Percentiles rank a stretch among this genome's conserved stretches.
phyloP scores from a whole-genome alignment of 2,329 filamentous ascomycete genomes.

The Shiraia sp. region DNA sequence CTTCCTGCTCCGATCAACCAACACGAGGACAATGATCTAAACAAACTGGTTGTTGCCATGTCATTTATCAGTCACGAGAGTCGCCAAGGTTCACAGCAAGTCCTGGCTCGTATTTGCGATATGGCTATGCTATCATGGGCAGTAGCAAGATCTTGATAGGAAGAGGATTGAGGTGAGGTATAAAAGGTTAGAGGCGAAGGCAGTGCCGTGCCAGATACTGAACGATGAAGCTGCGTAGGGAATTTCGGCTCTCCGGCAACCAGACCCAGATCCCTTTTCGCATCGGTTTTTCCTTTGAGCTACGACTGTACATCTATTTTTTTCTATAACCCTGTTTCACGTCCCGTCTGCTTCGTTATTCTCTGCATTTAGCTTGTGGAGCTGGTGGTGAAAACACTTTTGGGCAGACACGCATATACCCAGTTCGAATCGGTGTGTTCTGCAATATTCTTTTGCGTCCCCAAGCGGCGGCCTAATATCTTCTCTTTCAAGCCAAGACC shows the following conservation, averaged over 20 bases:
- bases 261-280: conserved; percentile 8
- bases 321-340: conserved; percentile 6
- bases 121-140: conserved; percentile 54
- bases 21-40: conserved; percentile 42
- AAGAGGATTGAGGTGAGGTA: not conserved
- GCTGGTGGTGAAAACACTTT: conserved; percentile 15
- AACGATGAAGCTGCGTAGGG: not conserved
- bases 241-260: not conserved
- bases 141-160: conserved; percentile 28
- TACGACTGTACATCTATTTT: conserved; percentile 14
- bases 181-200: not conserved
- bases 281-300: conserved; percentile 3
- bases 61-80: conserved; percentile 54
- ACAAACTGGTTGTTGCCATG: conserved; percentile 54
- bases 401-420: conserved; percentile 22
- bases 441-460: conserved; percentile 4
- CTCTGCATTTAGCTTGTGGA: conserved; percentile 18
- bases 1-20: conserved; percentile 33
- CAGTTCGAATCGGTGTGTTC: conserved; percentile 12
- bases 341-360: conserved; percentile 6
- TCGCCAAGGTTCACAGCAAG: conserved; percentile 50
- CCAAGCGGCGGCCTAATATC: conserved; percentile 8
- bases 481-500: conserved; percentile 6
- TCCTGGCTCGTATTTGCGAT: conserved; percentile 53
- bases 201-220: not conserved